Evolutionary conservation across 2,329 filamentous ascomycete genomes (phyloP), one percentile per base, ranked within the genome.

Genomic region (Botryotinia convoluta): DNA sequence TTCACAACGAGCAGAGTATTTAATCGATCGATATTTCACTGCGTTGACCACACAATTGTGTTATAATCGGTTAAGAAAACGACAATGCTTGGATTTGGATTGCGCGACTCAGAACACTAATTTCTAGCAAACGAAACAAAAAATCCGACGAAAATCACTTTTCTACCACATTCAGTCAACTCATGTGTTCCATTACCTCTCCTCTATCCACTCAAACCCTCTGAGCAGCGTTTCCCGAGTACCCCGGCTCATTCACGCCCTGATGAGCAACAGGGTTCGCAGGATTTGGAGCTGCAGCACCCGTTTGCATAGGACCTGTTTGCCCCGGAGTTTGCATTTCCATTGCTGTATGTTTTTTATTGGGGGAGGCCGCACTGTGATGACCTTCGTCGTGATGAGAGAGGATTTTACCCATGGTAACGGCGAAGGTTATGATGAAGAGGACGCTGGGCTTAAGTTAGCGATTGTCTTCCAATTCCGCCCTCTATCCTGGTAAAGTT

Each of bases 381-480:
- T 57, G 18, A 4, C 71, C 64, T 1, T 67, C 16, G 45, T 60
- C 54, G 16, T 32, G 63, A 39, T 72, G 71, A 9, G 60, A 37
- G 59, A 60, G 42, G 7, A 69, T 60, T 26, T 51, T 57, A 20
- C 16, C 18, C 6, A 72, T 32, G 20, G 63, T 69, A n/a, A 51
- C 45, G 42, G 45, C 42, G 42, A 72, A 72, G 14, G 63, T 72
- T 29, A 69, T 45, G 10, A 72, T 12, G 51, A 72, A 72, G 35
- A 72, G 63, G 37, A 61, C 35, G n/a, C 71, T 72, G 22, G 0
- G 1, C n/a, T 1, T 72, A 3, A 0, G 16, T 72, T 32, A 68
- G 71, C 14, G 2, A 5, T 14, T 8, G 14, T 12, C 9, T 29
- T 20, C 9, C 9, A 16, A 2, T 32, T 18, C 7, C 7, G 2